phyloP scores from a whole-genome alignment of 768 basidiomycete genomes.

The Collybiopsis confluens region DNA sequence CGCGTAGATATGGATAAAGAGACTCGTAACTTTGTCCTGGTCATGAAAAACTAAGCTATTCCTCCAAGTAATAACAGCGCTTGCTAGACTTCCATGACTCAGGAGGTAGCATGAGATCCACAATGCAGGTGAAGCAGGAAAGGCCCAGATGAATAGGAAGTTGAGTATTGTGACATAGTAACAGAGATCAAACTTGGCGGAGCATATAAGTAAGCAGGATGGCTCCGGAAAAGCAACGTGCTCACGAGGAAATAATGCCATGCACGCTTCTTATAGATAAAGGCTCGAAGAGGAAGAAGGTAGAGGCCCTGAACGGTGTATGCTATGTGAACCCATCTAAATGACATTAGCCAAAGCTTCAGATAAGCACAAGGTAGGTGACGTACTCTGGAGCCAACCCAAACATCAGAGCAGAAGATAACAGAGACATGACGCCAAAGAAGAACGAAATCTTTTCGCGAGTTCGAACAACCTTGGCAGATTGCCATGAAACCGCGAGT shows the following conservation, averaged over 20 bases:
- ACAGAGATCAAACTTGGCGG: constrained; percentile 66
- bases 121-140: constrained; percentile 71
- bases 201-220: too few relatives aligned
- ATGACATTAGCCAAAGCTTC: constrained; percentile 13
- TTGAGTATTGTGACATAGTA: constrained; percentile 92
- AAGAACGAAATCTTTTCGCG: constrained; percentile 89
- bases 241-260: constrained; percentile 84
- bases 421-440: constrained; percentile 86
- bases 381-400: constrained; percentile 84
- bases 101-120: constrained; percentile 93
- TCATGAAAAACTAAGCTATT: constrained; percentile 99
- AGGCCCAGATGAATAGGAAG: constrained; percentile 87
- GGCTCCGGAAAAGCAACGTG: too few relatives aligned
- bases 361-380: constrained; percentile 12
- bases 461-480: constrained; percentile 80
- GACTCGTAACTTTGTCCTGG: constrained; percentile 89
- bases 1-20: constrained; percentile 94
- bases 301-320: constrained; percentile 78
- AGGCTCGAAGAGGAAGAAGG: constrained; percentile 79
- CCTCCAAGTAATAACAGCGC: constrained; percentile 96
- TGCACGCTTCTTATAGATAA: constrained; percentile 84
- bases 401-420: constrained; percentile 81
- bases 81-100: constrained; percentile 85
- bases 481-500: constrained; percentile 86
- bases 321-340: constrained; percentile 81